These are phyloP conservation scores for Backusella macrospora DNA, from an alignment of 192 early-diverging fungal genomes.

Conservation along the genomic window DNA sequence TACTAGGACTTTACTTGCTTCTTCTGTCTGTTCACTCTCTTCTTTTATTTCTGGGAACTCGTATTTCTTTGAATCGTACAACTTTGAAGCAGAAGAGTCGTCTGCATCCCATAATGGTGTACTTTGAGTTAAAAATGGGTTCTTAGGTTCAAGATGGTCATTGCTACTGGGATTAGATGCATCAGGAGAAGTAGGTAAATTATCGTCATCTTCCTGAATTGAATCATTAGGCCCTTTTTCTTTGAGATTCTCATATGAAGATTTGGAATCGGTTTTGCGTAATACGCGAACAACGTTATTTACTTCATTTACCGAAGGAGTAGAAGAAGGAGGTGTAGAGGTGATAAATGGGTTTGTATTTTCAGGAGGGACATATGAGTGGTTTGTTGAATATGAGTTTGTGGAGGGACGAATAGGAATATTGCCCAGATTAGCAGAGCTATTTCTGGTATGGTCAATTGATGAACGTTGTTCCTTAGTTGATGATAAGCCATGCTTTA, in stretches of 20 bases:
- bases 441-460: background rate
- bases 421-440: background rate
- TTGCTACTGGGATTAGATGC: background rate
- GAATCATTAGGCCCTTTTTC: background rate
- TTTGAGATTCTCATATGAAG: background rate
- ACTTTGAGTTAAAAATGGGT: background rate
- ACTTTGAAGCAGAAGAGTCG: background rate
- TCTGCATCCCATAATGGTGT: background rate
- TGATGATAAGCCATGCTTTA: background rate
- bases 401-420: background rate
- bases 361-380: background rate
- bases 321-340: constrained; percentile 1
- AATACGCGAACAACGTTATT: constrained; percentile 5
- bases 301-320: constrained; percentile 9
- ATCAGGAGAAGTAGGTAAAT: constrained; percentile 6
- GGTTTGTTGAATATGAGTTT: background rate
- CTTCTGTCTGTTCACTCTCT: background rate
- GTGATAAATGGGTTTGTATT: constrained; percentile 2
- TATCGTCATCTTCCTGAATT: background rate
- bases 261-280: background rate
- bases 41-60: constrained; percentile 9
- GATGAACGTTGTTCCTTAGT: background rate
- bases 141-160: background rate
- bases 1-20: background rate
- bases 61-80: background rate